Evolutionary conservation across 306 rosid genomes (phyloP), one percentile per base, ranked within the genome.

Genomic region (Fragaria nilgerrensis): DNA sequence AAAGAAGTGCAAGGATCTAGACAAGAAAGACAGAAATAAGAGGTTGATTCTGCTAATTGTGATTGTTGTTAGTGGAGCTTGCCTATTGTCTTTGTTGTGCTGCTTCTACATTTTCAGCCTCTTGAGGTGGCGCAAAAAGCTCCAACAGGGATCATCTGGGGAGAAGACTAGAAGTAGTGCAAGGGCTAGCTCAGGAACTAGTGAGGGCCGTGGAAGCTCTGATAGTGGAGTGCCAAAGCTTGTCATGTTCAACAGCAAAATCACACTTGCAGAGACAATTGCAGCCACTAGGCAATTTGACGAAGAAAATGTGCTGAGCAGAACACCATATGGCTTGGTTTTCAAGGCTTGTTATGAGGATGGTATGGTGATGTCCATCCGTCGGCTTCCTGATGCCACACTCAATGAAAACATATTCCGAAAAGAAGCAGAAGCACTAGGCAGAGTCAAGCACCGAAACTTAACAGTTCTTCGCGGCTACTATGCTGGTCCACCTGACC

Each of bases 261-360:
- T 94, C 22, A 94, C 98, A 14, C 90, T 94, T 1, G 96, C 97
- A 0, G 98, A 94, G 79, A 94, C 98, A 4, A 56, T 86, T 9
- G 98, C 92, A 75, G 98, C 98, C 45, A 94, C 98, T 0, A 81
- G 98, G 67, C 98, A 94, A 75, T 94, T 94, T 27, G 98, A 91
- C 1, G 98, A 94, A 84, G 98, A 94, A 75, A 94, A 94, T n/a
- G 98, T 94, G 73, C 88, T 94, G 27, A 89, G 94, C 88, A 85
- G 98, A 80, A 86, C 97, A 36, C 81, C 94, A 48, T 83, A 81
- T 36, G 98, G 98, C 27, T 36, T 94, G 83, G 91, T 89, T 72
- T 94, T 94, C 88, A 94, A 94, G 77, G 98, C 98, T 15, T 85
- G 92, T 47, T 94, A 94, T 82, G 86, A 84, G 39, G 98, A 94